phyloP scores from a whole-genome alignment of 169 alveolate species.

The Besnoitia besnoiti region DNA sequence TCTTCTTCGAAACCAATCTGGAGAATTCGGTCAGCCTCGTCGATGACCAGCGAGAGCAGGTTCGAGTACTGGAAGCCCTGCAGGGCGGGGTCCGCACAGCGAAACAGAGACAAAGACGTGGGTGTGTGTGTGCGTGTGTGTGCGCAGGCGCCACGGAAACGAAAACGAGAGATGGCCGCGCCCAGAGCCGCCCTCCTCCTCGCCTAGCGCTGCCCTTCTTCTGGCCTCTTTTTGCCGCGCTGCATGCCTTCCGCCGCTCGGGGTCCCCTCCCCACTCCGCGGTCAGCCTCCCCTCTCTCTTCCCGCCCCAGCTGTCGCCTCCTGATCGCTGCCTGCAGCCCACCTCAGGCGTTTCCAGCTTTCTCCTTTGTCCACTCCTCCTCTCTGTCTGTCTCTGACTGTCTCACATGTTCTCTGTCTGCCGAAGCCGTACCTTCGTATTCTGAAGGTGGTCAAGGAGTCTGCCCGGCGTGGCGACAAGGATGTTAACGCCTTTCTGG shows the following conservation, averaged over 20 bases:
- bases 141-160: not conserved
- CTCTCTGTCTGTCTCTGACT: too few species aligned
- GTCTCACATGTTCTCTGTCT: not conserved
- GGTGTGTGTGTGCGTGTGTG: not conserved
- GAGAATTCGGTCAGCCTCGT: conserved; percentile 98
- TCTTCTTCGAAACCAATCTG: conserved; percentile 99
- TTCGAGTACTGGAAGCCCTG: conserved; percentile 94
- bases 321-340: too few species aligned
- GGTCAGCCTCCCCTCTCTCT: not conserved
- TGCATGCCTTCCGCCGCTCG: not conserved
- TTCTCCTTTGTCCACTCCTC: too few species aligned
- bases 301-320: not conserved
- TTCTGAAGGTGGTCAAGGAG: conserved; percentile 98
- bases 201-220: not conserved
- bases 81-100: not conserved
- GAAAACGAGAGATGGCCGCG: not conserved
- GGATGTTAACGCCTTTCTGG: conserved; percentile 94
- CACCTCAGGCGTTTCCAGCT: too few species aligned
- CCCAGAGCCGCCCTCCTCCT: not conserved
- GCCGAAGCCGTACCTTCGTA: conserved; percentile 82
- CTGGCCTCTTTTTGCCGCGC: not conserved
- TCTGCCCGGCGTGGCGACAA: conserved; percentile 99
- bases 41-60: conserved; percentile 94
- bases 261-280: not conserved
- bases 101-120: not conserved